These are phyloP conservation scores for Chaetomium fimeti DNA, from an alignment of 495 filamentous ascomycete genomes.

Conservation along the genomic window DNA sequence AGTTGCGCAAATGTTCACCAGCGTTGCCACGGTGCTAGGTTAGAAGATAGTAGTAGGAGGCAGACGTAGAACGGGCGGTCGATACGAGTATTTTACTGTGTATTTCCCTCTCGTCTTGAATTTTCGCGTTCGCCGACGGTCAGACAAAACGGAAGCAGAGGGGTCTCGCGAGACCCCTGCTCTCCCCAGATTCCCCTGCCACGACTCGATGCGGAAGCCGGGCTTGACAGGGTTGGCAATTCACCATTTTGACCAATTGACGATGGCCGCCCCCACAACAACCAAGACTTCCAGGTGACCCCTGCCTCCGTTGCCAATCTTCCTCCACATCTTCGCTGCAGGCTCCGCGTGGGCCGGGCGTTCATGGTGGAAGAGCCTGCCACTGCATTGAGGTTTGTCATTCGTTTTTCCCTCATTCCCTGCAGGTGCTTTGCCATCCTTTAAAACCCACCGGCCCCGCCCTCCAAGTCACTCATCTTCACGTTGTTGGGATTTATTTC, in stretches of 20 bases:
- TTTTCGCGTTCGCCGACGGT: too few species aligned
- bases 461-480: conserved; percentile 24
- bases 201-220: conserved; percentile 13
- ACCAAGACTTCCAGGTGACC: background rate
- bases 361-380: background rate
- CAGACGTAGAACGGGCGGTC: too few species aligned
- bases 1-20: background rate
- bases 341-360: conserved; percentile 17
- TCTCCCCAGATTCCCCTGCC: conserved; percentile 32
- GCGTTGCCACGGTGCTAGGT: background rate
- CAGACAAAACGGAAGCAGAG: background rate
- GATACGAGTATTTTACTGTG: too few species aligned
- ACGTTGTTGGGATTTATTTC: conserved; percentile 8
- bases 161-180: conserved; percentile 21
- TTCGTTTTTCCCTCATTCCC: conserved; percentile 25
- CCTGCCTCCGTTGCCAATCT: conserved; percentile 28
- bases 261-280: background rate
- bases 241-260: conserved; percentile 15
- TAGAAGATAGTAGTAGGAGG: background rate
- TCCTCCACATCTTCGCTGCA: conserved; percentile 23
- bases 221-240: background rate
- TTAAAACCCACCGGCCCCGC: conserved; percentile 31
- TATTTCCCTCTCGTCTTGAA: too few species aligned
- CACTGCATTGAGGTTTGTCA: conserved; percentile 11
- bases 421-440: conserved; percentile 17